These are phyloP conservation scores for Exophiala lecanii-corni DNA, from an alignment of 2,329 filamentous ascomycete genomes.

Conservation along the genomic window DNA sequence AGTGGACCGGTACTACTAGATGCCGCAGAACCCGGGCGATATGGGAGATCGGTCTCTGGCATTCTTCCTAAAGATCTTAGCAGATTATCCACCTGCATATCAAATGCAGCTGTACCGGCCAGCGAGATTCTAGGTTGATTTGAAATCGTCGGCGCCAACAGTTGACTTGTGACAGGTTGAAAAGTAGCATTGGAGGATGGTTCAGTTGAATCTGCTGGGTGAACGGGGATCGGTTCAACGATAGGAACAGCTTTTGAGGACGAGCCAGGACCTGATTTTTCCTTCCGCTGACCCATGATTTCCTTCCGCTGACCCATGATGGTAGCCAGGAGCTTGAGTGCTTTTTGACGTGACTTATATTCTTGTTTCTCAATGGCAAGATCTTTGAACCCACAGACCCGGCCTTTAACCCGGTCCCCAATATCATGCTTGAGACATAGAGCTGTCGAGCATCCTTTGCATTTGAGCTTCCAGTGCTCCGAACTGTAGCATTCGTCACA, in stretches of 20 bases:
- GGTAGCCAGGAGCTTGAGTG: constrained; percentile 18
- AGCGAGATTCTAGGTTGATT: constrained; percentile 1
- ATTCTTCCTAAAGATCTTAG: constrained; percentile 10
- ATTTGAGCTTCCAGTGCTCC: constrained; percentile 57
- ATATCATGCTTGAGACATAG: constrained; percentile 59
- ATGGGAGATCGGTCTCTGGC: constrained; percentile 24
- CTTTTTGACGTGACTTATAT: constrained; percentile 27
- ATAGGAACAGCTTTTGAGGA: no score
- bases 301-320: constrained; percentile 28
- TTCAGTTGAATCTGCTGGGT: no score
- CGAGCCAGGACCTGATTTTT: no score
- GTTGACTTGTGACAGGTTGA: background rate
- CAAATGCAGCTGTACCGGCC: background rate
- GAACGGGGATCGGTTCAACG: no score
- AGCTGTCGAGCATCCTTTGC: constrained; percentile 52
- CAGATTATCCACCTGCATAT: constrained; percentile 6
- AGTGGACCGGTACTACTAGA: constrained; percentile 33
- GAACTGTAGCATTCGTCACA: constrained; percentile 55
- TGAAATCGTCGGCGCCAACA: background rate
- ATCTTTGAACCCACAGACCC: constrained; percentile 55
- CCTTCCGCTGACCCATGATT: no score
- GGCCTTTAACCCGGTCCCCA: constrained; percentile 47
- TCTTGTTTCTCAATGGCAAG: constrained; percentile 48
- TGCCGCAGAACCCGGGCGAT: constrained; percentile 24
- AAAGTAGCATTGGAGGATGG: no score